Conservation (phyloP, 495 filamentous ascomycete genomes). For the Penicillium herquei region DNA sequence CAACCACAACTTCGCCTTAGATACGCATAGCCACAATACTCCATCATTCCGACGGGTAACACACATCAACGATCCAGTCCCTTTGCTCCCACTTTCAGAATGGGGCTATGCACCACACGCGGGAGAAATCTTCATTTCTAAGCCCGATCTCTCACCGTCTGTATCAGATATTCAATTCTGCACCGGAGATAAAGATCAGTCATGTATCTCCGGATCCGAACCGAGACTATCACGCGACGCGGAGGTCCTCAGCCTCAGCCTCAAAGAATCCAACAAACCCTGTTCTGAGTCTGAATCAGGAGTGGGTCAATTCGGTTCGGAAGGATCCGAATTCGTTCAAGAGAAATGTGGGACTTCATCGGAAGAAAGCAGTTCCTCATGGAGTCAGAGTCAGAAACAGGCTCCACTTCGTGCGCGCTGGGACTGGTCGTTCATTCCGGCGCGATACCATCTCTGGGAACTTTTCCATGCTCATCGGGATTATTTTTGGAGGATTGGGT, state of each 20-base stretch:
- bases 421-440: slow-evolving; percentile 51
- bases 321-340: slow-evolving; percentile 10
- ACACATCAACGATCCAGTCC: slow-evolving; percentile 83
- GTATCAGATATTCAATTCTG: slow-evolving; percentile 69
- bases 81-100: slow-evolving; percentile 76
- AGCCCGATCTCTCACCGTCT: slow-evolving; percentile 62
- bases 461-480: slow-evolving; percentile 93
- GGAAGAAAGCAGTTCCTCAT: no score
- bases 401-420: slow-evolving; percentile 8
- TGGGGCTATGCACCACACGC: slow-evolving; percentile 87
- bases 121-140: slow-evolving; percentile 83
- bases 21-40: slow-evolving; percentile 4
- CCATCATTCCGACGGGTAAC: slow-evolving; percentile 72
- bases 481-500: slow-evolving; percentile 90
- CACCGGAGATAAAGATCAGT: slow-evolving; percentile 63
- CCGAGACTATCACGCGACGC: slow-evolving; percentile 8
- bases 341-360: background rate
- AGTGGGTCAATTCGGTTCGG: background rate
- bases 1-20: slow-evolving; percentile 61
- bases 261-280: background rate
- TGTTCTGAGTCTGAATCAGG: background rate
- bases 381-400: no score
- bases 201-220: slow-evolving; percentile 61
- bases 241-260: no score
- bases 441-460: slow-evolving; percentile 75